Base-by-base conservation (phyloP, 352 stramenopile genomes). In the Pythium oligandrum region DNA sequence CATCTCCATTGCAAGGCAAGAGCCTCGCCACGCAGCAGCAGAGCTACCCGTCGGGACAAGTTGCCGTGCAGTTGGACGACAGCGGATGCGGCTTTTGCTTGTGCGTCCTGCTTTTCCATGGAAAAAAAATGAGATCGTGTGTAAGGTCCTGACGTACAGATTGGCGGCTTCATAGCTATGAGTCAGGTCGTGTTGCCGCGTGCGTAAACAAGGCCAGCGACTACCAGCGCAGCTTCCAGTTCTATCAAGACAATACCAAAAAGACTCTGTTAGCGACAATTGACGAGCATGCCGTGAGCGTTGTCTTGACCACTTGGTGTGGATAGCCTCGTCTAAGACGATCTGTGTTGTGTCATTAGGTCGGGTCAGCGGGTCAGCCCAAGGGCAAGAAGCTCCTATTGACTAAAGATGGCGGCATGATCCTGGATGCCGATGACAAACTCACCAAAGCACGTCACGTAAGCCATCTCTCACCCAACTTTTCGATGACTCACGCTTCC, bases 141-240 rank as follows among this genome's bases (percentile, higher is more conserved):
- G 17, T 26, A 26, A 26, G 0, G 17, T 26, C 17, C 17, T 26
- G 17, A 26, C 17, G 17, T 26, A 26, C 17, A 26, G 17, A 26
- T 26, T 26, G 17, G 17, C 17, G 17, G 17, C 17, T 40, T 1
- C 40, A 4, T 45, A 76, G 80, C 57, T 92, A 92, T 54, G 54
- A 70, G 26, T 86, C 76, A 8, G 77, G 81, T 0, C 71, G 77
- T 45, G 71, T 91, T 12, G 79, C 81, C 11, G 79, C 73, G 30
- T 89, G 79, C 48, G 66, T 77, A n/a, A 90, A 79, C 66, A 83
- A 76, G 48, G 75, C 90, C 38, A 92, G 73, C 50, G 63, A 66
- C 12, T 84, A 85, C 44, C 81, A 90, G 57, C 55, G 67, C 9
- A 67, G 60, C 34, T 83, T 79, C 48, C 75, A 86, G 59, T 88